phyloP scores from a whole-genome alignment of 1,284 basidiomycete species.

The Apiotrichum brassicae region DNA sequence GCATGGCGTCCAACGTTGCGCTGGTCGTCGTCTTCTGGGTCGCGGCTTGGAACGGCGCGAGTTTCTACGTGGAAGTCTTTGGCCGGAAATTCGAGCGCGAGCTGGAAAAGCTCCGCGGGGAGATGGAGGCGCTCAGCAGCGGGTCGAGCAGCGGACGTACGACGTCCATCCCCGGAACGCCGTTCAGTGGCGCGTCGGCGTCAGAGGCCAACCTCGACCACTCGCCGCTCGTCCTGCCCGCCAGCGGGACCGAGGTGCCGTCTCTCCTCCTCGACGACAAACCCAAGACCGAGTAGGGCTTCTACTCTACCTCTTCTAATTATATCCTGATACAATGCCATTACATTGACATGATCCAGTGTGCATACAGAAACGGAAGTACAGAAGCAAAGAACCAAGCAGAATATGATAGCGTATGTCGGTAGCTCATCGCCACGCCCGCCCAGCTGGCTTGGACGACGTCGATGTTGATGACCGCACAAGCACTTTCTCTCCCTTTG shows the following conservation, averaged over 20 bases:
- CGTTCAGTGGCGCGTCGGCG: neutral
- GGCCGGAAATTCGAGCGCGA: conserved; percentile 92
- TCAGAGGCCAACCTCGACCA: conserved; percentile 18
- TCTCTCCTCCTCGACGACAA: conserved; percentile 9
- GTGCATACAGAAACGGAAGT: too few species aligned
- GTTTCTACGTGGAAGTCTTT: conserved; percentile 84
- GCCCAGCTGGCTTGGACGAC: too few species aligned
- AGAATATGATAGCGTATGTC: too few species aligned
- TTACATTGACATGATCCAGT: too few species aligned
- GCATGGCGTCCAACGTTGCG: conserved; percentile 67
- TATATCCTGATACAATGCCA: too few species aligned
- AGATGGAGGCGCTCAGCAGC: conserved; percentile 48
- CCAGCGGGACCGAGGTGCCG: conserved; percentile 15
- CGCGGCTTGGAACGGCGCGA: conserved; percentile 56
- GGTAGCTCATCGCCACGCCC: too few species aligned
- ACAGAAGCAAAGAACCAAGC: too few species aligned
- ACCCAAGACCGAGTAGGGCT: conserved; percentile 6
- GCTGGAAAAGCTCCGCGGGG: conserved; percentile 76
- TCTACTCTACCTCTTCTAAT: too few species aligned
- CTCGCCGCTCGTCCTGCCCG: conserved; percentile 36
- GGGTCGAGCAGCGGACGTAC: conserved; percentile 21
- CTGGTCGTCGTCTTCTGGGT: conserved; percentile 71
- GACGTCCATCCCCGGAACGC: conserved; percentile 8
- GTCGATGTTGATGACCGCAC: too few species aligned
- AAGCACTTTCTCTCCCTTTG: neutral